A percentile compares a stretch with the other conserved stretches of the same genome.
These are phyloP conservation scores for Potentilla sterilis DNA, from an alignment of 306 rosid genomes.

Conservation along the genomic window DNA sequence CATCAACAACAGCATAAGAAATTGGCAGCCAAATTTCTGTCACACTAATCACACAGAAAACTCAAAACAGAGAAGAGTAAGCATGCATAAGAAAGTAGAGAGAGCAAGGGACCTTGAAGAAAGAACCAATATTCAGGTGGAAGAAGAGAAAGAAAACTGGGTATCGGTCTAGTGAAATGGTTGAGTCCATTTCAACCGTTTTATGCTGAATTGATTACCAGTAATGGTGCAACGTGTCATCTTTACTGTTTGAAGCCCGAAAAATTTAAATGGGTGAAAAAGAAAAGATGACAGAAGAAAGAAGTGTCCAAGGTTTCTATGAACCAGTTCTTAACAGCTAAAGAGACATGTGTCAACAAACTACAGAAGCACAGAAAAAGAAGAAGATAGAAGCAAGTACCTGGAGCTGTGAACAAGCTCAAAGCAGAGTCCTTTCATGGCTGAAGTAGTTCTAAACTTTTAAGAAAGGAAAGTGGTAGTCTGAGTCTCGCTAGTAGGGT, in stretches of 20 bases:
- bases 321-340: neutral
- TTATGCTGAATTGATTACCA: neutral
- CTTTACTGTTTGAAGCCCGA: neutral
- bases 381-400: neutral
- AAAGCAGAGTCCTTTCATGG: conserved; percentile 21
- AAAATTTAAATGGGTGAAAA: neutral
- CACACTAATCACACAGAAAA: neutral
- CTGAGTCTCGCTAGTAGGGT: neutral
- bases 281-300: neutral
- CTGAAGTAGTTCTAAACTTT: neutral
- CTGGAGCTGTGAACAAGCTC: conserved; percentile 2
- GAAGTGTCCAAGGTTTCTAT: neutral
- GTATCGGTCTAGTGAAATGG: neutral
- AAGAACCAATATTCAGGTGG: neutral
- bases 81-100: neutral
- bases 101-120: neutral
- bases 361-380: neutral
- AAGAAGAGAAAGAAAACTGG: neutral
- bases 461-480: neutral
- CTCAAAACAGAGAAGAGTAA: neutral
- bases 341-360: neutral
- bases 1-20: neutral
- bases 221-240: neutral
- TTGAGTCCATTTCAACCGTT: too few species aligned
- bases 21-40: neutral